phyloP scores from a whole-genome alignment of 148 eudicot genomes.

The Chenopodium suecicum region DNA sequence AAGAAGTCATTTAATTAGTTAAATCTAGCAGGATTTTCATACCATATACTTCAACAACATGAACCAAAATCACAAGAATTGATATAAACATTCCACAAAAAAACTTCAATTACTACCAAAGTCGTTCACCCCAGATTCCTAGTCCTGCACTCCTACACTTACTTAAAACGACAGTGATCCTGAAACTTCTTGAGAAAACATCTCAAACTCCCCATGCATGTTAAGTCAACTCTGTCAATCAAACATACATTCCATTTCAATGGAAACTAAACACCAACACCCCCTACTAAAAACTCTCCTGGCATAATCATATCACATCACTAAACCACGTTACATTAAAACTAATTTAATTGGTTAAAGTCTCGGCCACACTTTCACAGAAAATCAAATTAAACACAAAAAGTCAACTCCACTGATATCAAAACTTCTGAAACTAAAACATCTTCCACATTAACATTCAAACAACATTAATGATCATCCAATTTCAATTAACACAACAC shows the following conservation, averaged over 20 bases:
- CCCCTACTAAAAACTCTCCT: neutral
- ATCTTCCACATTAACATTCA: neutral
- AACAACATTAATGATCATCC: too few relatives aligned
- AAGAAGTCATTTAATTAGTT: neutral
- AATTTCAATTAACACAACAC: too few relatives aligned
- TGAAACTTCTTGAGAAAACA: neutral
- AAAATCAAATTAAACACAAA: neutral
- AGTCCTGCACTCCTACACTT: neutral
- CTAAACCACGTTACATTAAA: too few relatives aligned
- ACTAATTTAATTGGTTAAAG: too few relatives aligned
- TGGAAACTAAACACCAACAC: neutral
- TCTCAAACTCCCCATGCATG: neutral
- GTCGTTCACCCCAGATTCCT: neutral
- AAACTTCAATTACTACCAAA: neutral
- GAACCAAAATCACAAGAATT: neutral
- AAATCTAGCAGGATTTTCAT: neutral
- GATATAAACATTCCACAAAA: neutral
- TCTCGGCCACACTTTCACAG: neutral
- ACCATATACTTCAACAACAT: neutral
- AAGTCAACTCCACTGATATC: neutral
- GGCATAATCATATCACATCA: too few relatives aligned
- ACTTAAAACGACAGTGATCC: neutral
- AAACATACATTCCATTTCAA: neutral
- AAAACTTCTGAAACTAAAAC: neutral
- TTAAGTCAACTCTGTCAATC: too few relatives aligned